Conservation (phyloP, 2,329 filamentous ascomycete species). For the Aspergillus fijiensis region DNA sequence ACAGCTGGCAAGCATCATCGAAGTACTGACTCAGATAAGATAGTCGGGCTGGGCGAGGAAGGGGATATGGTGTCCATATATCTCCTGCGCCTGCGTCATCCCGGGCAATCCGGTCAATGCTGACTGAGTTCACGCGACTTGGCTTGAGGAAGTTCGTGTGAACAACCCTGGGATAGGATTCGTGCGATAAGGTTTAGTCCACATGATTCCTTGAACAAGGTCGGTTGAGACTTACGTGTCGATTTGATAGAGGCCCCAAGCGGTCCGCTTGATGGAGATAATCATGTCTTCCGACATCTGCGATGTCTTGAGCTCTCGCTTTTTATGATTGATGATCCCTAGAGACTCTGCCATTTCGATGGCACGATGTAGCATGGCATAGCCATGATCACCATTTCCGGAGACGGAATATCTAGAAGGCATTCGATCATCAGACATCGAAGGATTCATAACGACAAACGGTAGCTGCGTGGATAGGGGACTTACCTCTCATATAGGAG, state of each 20-base stretch:
- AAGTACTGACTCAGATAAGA: conserved; percentile 21
- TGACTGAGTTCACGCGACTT: conserved; percentile 16
- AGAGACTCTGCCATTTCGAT: conserved; percentile 26
- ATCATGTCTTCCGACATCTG: conserved; percentile 24
- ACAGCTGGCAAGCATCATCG: conserved; percentile 22
- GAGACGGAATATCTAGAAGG: conserved; percentile 27
- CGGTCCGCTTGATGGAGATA: conserved; percentile 22
- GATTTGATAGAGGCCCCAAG: conserved; percentile 29
- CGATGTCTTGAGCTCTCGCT: conserved; percentile 12
- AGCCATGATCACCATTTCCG: conserved; percentile 28
- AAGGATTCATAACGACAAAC: neutral
- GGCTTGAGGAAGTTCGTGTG: conserved; percentile 23
- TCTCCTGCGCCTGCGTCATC: conserved; percentile 3
- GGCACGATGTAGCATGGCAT: conserved; percentile 29
- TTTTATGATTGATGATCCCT: conserved; percentile 21
- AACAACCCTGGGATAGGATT: conserved; percentile 12
- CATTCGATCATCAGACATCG: neutral
- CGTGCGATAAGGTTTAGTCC: neutral
- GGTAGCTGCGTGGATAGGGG: neutral
- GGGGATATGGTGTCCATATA: conserved; percentile 20
- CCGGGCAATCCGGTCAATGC: conserved; percentile 14
- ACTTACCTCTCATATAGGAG: conserved; percentile 28
- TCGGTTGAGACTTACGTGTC: conserved; percentile 25
- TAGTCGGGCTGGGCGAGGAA: conserved; percentile 2
- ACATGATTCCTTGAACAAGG: too few relatives aligned